Evolutionary conservation across 306 rosid genomes (phyloP).

Genomic region (Acmispon strigosus): DNA sequence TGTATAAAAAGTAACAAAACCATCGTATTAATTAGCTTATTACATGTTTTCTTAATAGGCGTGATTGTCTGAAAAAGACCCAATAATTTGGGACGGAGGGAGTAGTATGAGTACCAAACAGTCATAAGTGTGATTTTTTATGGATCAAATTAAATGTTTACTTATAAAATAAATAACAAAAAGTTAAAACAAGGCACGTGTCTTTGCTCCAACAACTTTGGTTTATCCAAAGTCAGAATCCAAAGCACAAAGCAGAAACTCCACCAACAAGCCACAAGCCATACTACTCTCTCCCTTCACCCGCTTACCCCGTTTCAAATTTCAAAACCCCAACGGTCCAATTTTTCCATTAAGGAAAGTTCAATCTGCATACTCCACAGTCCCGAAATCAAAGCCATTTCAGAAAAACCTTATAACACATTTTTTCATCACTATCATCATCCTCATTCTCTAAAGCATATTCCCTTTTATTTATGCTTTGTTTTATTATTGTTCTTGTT

Average conservation of each 20-base stretch:
- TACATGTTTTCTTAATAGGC: no score
- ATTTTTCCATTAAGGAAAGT: constrained; percentile 17
- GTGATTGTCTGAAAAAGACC: no score
- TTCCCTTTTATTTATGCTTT: constrained; percentile 11
- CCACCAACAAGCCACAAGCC: not conserved
- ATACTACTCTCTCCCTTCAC: not conserved
- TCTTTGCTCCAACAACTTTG: not conserved
- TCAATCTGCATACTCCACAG: not conserved
- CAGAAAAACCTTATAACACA: not conserved
- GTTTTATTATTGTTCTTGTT: not conserved
- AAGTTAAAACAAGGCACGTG: not conserved
- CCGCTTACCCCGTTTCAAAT: constrained; percentile 52
- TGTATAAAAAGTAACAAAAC: no score
- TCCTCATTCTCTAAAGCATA: not conserved
- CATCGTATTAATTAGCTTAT: no score
- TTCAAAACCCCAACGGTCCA: constrained; percentile 55
- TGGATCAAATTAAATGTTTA: no score
- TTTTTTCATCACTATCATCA: not conserved
- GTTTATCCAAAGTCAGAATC: constrained; percentile 17
- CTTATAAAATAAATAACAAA: no score
- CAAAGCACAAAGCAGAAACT: constrained; percentile 21
- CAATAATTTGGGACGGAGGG: no score
- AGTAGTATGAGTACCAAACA: no score
- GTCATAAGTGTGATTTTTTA: no score
- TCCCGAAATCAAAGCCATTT: constrained; percentile 25